phyloP scores from a whole-genome alignment of 164 flowering plant genomes.

The Hamamelis virginiana region DNA sequence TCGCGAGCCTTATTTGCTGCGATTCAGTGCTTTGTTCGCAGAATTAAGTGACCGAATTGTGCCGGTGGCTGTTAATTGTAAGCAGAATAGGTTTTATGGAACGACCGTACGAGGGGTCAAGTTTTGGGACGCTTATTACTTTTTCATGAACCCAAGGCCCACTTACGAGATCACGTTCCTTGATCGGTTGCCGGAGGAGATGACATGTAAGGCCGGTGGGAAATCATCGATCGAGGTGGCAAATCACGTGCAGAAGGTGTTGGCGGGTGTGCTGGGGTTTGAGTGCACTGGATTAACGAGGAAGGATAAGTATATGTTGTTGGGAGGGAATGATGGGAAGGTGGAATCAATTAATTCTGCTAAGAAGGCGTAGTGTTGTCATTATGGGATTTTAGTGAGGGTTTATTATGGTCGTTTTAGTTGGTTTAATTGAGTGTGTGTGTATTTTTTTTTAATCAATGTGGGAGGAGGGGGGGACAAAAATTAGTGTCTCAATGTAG shows the following conservation, averaged over 20 bases:
- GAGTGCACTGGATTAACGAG: slow-evolving; percentile 76
- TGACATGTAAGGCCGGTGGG: slow-evolving; percentile 69
- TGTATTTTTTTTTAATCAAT: neutral
- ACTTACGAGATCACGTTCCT: slow-evolving; percentile 69
- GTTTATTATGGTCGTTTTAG: neutral
- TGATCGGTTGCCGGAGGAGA: slow-evolving; percentile 67
- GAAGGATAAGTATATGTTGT: slow-evolving; percentile 86
- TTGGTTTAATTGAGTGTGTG: neutral
- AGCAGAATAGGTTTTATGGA: slow-evolving; percentile 78
- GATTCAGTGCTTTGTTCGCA: slow-evolving; percentile 88
- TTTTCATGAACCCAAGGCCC: slow-evolving; percentile 88
- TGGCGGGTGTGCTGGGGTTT: slow-evolving; percentile 72
- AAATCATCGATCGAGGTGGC: slow-evolving; percentile 85
- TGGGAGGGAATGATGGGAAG: slow-evolving; percentile 83
- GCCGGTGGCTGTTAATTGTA: slow-evolving; percentile 77
- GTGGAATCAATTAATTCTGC: slow-evolving; percentile 63
- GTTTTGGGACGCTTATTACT: slow-evolving; percentile 85
- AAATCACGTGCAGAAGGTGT: slow-evolving; percentile 75
- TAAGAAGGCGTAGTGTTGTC: slow-evolving; percentile 29
- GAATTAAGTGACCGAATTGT: slow-evolving; percentile 88
- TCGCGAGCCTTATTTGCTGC: slow-evolving; percentile 66
- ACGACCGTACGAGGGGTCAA: slow-evolving; percentile 81
- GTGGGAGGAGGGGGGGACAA: neutral
- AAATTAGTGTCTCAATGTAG: neutral
- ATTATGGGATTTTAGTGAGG: neutral